phyloP scores from a whole-genome alignment of 2,329 filamentous ascomycete genomes.

The Phaeophleospora eucalypticola region DNA sequence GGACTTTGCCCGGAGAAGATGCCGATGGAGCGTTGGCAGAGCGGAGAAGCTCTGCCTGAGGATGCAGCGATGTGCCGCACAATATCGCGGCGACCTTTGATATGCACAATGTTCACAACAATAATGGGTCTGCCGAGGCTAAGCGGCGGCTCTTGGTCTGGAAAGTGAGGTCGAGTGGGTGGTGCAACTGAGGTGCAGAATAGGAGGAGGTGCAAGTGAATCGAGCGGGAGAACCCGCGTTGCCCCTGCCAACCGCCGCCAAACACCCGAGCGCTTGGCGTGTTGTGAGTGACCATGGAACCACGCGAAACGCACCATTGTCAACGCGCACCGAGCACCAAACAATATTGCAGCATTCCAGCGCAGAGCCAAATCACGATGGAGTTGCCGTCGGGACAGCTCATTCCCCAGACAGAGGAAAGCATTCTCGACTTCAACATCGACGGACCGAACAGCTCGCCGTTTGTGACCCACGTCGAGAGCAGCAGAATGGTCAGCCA shows the following conservation, averaged over 20 bases:
- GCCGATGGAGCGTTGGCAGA: background rate
- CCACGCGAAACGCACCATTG: no score
- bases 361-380: conserved; percentile 8
- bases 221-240: no score
- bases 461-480: conserved; percentile 45
- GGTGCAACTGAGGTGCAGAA: background rate
- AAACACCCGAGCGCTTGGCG: no score
- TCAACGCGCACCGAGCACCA: no score
- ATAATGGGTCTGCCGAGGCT: no score
- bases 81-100: background rate
- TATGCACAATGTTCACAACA: no score
- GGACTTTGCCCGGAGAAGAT: no score
- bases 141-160: no score
- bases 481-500: conserved; percentile 28
- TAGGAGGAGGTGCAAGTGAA: no score
- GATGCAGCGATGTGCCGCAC: no score
- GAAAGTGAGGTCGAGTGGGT: background rate
- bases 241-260: background rate
- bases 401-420: conserved; percentile 12
- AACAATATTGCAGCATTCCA: no score
- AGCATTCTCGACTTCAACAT: conserved; percentile 31
- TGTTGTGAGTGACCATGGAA: no score
- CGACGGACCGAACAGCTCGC: conserved; percentile 42
- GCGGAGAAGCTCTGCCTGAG: background rate
- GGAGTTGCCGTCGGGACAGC: conserved; percentile 20